Evolutionary conservation across 768 basidiomycete genomes (phyloP).

Genomic region (Agaricus subrufescens): DNA sequence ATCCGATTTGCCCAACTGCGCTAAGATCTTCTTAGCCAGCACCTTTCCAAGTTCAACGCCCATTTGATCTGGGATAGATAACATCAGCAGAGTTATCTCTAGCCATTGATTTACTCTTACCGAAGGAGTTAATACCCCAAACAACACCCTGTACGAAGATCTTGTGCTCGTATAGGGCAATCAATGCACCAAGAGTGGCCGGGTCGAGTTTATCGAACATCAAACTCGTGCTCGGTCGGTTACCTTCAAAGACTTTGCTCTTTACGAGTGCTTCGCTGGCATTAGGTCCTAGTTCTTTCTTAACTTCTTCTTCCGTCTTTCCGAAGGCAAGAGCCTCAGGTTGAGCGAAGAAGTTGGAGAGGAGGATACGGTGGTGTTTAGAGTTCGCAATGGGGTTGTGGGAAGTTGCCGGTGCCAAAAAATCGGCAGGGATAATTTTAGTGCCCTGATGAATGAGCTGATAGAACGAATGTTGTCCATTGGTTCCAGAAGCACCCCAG

Average conservation of each 20-base stretch:
- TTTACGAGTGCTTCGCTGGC: constrained; percentile 86
- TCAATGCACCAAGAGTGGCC: constrained; percentile 82
- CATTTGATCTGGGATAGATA: constrained; percentile 80
- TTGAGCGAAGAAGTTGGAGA: constrained; percentile 98
- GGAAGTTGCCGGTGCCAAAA: constrained; percentile 83
- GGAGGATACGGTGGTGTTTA: constrained; percentile 94
- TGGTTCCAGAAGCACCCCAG: constrained; percentile 98
- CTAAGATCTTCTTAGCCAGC: constrained; percentile 92
- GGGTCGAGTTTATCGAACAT: constrained; percentile 93
- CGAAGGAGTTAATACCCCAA: constrained; percentile 99
- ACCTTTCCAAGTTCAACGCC: constrained; percentile 98
- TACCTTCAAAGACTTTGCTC: constrained; percentile 98
- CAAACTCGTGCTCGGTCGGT: constrained; percentile 94
- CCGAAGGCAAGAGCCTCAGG: constrained; percentile 97
- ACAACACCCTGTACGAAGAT: constrained; percentile 96
- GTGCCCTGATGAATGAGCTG: constrained; percentile 95
- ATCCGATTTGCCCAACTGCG: constrained; percentile 74
- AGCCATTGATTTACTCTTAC: constrained; percentile 32
- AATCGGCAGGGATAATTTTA: constrained; percentile 88
- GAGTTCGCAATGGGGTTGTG: constrained; percentile 86
- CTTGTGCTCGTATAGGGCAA: constrained; percentile 96
- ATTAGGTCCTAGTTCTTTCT: constrained; percentile 56
- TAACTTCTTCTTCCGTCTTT: constrained; percentile 88
- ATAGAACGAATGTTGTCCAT: constrained; percentile 99
- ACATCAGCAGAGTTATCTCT: neutral